Evolutionary conservation across 495 filamentous ascomycete genomes (phyloP), one percentile per base, ranked within the genome.

Genomic region (Amniculicola lignicola): DNA sequence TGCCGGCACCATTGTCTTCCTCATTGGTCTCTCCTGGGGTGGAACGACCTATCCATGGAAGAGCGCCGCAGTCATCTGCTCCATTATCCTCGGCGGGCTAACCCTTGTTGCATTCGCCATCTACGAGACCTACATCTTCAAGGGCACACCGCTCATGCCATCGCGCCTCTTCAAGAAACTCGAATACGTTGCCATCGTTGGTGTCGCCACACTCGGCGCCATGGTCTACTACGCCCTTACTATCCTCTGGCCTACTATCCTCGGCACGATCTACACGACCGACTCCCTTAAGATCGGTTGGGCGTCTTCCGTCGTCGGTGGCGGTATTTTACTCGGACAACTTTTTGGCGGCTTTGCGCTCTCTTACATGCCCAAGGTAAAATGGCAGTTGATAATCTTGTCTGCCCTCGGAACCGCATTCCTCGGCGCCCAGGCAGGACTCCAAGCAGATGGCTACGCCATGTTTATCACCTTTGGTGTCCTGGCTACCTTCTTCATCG

Each of bases 41-140:
- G 77, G 77, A 3, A 61, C 59, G 12, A 62, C 67, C 0, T 79
- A 81, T 64, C 67, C 75, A 0, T 79, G 77, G 78, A 67, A 68
- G 27, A 74, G 71, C n/a, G 70, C 69, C 7, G 69, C 76, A 28
- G 74, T 75, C 18, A 66, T 81, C 27, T 69, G 65, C n/a, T 65
- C 69, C 11, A 65, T 79, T 25, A 61, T 77, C 1, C 59, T 79
- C 29, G 75, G 77, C 5, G 65, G 63, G 15, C 53, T 70, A 12
- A 65, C 70, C 1, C 63, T 79, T n/a, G 54, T 75, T 21, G 67
- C 54, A 3, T 76, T 78, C 46, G 71, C 67, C 10, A 22, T 76
- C 11, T 78, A 76, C 45, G 67, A 67, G 52, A 38, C 33, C 19
- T 69, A 60, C 39, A 28, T 64, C 39, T 57, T 63, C 48, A 61